Evolutionary conservation across 2,329 filamentous ascomycete genomes (phyloP).

Genomic region (Pseudogymnoascus sp.): DNA sequence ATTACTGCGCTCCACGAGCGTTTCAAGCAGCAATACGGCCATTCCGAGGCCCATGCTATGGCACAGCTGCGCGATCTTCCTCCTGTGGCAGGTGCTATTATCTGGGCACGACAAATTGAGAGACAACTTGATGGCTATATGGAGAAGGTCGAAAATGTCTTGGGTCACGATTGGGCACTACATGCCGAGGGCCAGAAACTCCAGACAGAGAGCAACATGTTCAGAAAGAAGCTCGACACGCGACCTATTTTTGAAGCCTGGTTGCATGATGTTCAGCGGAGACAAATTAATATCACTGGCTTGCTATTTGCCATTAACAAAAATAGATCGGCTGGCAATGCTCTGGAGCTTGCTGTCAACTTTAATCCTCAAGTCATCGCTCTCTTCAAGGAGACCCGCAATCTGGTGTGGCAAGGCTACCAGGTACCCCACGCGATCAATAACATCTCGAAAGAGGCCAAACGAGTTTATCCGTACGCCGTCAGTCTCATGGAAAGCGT

Average conservation of each 20-base stretch:
- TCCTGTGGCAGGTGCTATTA: slow-evolving; percentile 92
- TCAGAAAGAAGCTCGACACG: slow-evolving; percentile 93
- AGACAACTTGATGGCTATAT: slow-evolving; percentile 93
- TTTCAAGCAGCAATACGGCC: slow-evolving; percentile 97
- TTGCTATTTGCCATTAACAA: slow-evolving; percentile 84
- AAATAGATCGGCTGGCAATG: slow-evolving; percentile 84
- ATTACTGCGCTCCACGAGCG: slow-evolving; percentile 90
- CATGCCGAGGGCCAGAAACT: slow-evolving; percentile 94
- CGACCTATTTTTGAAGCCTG: slow-evolving; percentile 91
- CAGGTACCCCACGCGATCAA: slow-evolving; percentile 89
- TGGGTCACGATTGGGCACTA: slow-evolving; percentile 88
- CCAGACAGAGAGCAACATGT: slow-evolving; percentile 82
- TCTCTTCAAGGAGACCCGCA: slow-evolving; percentile 96
- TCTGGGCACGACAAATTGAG: slow-evolving; percentile 96
- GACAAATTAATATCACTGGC: slow-evolving; percentile 85
- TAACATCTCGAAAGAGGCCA: slow-evolving; percentile 97
- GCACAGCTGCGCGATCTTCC: slow-evolving; percentile 92
- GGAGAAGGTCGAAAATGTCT: slow-evolving; percentile 97
- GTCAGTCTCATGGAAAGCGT: slow-evolving; percentile 98
- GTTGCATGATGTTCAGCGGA: slow-evolving; percentile 80
- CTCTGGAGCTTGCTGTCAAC: slow-evolving; percentile 83
- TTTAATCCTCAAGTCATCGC: slow-evolving; percentile 97
- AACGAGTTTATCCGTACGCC: slow-evolving; percentile 94
- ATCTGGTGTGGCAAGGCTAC: slow-evolving; percentile 90
- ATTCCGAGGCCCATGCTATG: slow-evolving; percentile 97